Conservation (phyloP, 768 basidiomycete genomes). For the Ephemerocybe angulata region DNA sequence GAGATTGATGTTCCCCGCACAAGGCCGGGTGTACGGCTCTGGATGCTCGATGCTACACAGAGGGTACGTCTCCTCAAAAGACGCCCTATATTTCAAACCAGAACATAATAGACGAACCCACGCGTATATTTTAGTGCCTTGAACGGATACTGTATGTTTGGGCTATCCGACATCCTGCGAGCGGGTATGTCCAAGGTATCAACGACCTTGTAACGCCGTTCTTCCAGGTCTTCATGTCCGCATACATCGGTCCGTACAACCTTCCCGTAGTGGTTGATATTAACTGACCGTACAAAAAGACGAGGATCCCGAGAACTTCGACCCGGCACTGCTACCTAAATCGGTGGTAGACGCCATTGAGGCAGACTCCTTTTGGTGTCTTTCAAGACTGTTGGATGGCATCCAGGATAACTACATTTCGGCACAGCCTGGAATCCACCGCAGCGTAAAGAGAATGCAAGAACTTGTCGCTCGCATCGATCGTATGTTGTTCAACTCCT, state of each 20-base stretch:
- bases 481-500: constrained; percentile 41
- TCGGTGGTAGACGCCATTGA: constrained; percentile 80
- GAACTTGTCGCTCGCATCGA: constrained; percentile 90
- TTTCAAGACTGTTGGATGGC: constrained; percentile 90
- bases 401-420: constrained; percentile 99
- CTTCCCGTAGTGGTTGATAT: not conserved
- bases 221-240: constrained; percentile 93
- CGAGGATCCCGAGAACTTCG: constrained; percentile 85
- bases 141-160: constrained; percentile 97
- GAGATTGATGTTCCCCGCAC: constrained; percentile 98
- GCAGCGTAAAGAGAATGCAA: constrained; percentile 90
- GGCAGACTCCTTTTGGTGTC: constrained; percentile 98
- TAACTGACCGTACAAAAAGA: constrained; percentile 45
- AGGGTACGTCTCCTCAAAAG: constrained; percentile 49
- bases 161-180: constrained; percentile 98
- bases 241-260: constrained; percentile 74
- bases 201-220: constrained; percentile 98
- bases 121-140: no score
- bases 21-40: constrained; percentile 82
- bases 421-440: constrained; percentile 93
- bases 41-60: constrained; percentile 90
- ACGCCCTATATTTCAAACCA: not conserved
- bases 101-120: constrained; percentile 16
- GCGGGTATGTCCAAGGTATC: constrained; percentile 98
- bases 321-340: constrained; percentile 70